Evolutionary conservation across 768 basidiomycete species (phyloP).

Genomic region (Leucocoprinus leucothites): DNA sequence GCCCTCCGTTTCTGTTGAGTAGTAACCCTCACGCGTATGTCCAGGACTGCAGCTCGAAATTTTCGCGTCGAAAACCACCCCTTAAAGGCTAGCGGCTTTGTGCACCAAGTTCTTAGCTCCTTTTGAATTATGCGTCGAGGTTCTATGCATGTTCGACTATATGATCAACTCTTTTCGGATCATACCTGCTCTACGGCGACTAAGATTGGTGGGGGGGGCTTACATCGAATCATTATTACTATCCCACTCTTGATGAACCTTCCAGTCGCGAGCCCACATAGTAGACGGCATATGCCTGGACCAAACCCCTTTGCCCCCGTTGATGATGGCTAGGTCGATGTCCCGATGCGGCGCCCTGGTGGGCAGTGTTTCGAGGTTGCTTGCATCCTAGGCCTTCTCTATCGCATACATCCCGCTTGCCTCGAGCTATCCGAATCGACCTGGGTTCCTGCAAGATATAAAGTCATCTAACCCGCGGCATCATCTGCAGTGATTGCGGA

Average conservation of each 20-base stretch:
- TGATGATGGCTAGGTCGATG: slow-evolving; percentile 44
- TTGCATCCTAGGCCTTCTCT: slow-evolving; percentile 41
- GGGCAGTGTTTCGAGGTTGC: slow-evolving; percentile 43
- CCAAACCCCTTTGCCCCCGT: slow-evolving; percentile 51
- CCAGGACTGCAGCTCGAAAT: slow-evolving; percentile 25
- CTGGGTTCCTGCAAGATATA: slow-evolving; percentile 15
- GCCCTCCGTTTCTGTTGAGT: slow-evolving; percentile 54
- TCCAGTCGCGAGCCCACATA: slow-evolving; percentile 54
- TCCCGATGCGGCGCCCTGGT: slow-evolving; percentile 45
- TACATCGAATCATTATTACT: slow-evolving; percentile 48
- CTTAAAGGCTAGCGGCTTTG: slow-evolving; percentile 43
- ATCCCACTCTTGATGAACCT: slow-evolving; percentile 48
- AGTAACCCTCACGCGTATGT: slow-evolving; percentile 50
- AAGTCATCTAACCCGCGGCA: slow-evolving; percentile 11
- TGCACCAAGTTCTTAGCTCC: too few relatives aligned
- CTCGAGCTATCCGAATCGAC: slow-evolving; percentile 41
- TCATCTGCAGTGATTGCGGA: slow-evolving; percentile 40
- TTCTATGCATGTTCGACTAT: slow-evolving; percentile 57
- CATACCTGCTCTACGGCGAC: slow-evolving; percentile 48
- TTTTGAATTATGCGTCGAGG: slow-evolving; percentile 34
- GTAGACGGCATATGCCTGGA: slow-evolving; percentile 46
- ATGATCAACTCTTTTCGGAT: slow-evolving; percentile 56
- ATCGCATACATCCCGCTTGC: slow-evolving; percentile 39
- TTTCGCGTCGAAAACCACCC: slow-evolving; percentile 38
- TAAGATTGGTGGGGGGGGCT: slow-evolving; percentile 44